Base-by-base conservation (phyloP, 2,329 filamentous ascomycete species). In the Diaporthe sp. region DNA sequence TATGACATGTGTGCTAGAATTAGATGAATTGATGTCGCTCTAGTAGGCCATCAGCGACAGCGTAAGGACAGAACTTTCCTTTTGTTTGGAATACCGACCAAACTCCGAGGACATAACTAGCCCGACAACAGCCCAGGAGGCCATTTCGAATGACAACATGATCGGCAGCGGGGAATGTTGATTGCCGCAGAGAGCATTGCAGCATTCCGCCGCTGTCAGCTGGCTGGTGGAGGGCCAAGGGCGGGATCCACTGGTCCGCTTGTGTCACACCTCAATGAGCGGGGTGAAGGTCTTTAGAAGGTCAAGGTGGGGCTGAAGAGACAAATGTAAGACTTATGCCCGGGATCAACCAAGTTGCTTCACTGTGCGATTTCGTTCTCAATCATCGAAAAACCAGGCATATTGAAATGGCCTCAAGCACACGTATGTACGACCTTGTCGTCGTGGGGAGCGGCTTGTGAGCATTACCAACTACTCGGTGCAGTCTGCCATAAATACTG, bases 401-500 rank as follows among this genome's bases (percentile, higher is more conserved):
- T 10, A 17, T 42, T 19, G 45, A 13, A 2, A 64, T 64, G 58
- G 8, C 58, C n/a, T 35, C 64, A 35, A 25, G 19, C 19, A 17
- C 47, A 10, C 33, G 3, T n/a, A 22, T 68, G 6, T 71, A 71
- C 55, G 69, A 71, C 12, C 54, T 71, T 8, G 40, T 71, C 10
- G 54, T 71, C 28, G 54, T 71, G 17, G 69, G 54, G 9, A 71
- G 69, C 40, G 69, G 69, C 54, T 71, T 60, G 67, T 70, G 30
- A 58, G 67, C 17, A 7, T 6, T 15, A 15, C 25, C 64, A 47
- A 70, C 3, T 8, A 40, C 9, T 15, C 7, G 3, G 9, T 15
- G 9, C 7, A 42, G 5, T n/a, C 5, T 42, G 4, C n/a, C 8
- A n/a, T n/a, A n/a, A n/a, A n/a, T 42, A 19, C 67, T 54, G 19